phyloP scores from a whole-genome alignment of 2,329 filamentous ascomycete species.

The Xylaria sp. region DNA sequence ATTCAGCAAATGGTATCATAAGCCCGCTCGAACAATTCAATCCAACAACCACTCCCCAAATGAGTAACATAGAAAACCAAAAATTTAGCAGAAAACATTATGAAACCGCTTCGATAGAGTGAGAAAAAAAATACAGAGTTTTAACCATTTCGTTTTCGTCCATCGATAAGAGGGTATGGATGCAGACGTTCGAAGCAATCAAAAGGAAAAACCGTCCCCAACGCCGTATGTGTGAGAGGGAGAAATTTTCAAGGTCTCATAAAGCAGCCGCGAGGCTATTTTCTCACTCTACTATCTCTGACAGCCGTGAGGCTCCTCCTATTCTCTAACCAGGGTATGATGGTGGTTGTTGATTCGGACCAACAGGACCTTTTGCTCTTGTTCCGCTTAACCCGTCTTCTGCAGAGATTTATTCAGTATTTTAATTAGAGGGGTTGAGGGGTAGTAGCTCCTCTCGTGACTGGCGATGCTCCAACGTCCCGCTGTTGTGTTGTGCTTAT shows the following conservation, averaged over 20 bases:
- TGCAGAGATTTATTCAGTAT: slow-evolving; percentile 12
- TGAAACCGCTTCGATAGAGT: background rate
- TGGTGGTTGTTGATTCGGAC: slow-evolving; percentile 13
- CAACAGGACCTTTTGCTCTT: slow-evolving; percentile 17
- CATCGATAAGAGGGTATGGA: slow-evolving; percentile 4
- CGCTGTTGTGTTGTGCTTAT: background rate
- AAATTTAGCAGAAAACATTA: slow-evolving; percentile 3
- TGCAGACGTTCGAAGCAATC: background rate
- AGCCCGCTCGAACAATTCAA: slow-evolving; percentile 17
- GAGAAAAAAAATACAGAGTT: background rate
- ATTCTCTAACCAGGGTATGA: slow-evolving; percentile 34
- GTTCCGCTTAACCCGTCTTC: slow-evolving; percentile 6
- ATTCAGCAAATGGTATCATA: slow-evolving; percentile 37
- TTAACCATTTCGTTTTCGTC: background rate
- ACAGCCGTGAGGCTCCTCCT: slow-evolving; percentile 37
- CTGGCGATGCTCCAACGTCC: background rate
- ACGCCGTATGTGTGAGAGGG: slow-evolving; percentile 32
- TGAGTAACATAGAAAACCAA: slow-evolving; percentile 10
- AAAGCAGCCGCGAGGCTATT: slow-evolving; percentile 39
- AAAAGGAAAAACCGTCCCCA: slow-evolving; percentile 22
- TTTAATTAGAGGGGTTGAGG: slow-evolving; percentile 5
- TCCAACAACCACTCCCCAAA: background rate
- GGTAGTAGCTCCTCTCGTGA: background rate
- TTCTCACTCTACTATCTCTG: slow-evolving; percentile 37
- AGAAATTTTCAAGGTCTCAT: slow-evolving; percentile 29